phyloP scores from a whole-genome alignment of 768 basidiomycete genomes.

The Amylocystis lapponica region DNA sequence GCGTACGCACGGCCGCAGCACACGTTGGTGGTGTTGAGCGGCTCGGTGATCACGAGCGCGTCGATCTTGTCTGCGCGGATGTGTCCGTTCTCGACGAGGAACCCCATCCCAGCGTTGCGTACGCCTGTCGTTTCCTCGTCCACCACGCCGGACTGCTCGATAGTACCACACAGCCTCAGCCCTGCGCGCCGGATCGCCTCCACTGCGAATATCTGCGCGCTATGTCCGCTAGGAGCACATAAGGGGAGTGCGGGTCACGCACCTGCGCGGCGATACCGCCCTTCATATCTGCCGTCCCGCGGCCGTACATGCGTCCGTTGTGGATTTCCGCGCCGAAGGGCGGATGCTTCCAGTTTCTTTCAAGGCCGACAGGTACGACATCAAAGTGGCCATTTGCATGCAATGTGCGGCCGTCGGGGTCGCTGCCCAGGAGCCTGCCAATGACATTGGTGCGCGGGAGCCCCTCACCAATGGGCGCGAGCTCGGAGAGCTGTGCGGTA shows the following conservation, averaged over 20 bases:
- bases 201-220: conserved; percentile 4
- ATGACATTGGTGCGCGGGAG: conserved; percentile 4
- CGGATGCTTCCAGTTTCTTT: background rate
- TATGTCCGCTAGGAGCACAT: background rate
- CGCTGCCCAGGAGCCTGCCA: background rate
- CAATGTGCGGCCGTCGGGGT: background rate
- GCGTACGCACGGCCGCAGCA: conserved; percentile 3
- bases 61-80: conserved; percentile 3
- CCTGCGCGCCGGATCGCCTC: conserved; percentile 4
- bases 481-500: background rate
- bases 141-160: conserved; percentile 4
- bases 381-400: conserved; percentile 4
- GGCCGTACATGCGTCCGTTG: conserved; percentile 4
- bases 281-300: conserved; percentile 6
- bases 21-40: conserved; percentile 4
- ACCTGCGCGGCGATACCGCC: conserved; percentile 7
- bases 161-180: conserved; percentile 2
- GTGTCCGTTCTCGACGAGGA: conserved; percentile 4
- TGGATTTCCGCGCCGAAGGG: conserved; percentile 4
- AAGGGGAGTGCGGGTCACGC: background rate
- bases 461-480: conserved; percentile 1
- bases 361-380: conserved; percentile 2
- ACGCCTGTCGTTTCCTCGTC: conserved; percentile 6
- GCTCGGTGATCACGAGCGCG: conserved; percentile 6
- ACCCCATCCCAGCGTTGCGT: conserved; percentile 5